Evolutionary conservation across 345 rosid genomes (phyloP), one percentile per base, ranked within the genome.

Genomic region (Durio zibethinus): DNA sequence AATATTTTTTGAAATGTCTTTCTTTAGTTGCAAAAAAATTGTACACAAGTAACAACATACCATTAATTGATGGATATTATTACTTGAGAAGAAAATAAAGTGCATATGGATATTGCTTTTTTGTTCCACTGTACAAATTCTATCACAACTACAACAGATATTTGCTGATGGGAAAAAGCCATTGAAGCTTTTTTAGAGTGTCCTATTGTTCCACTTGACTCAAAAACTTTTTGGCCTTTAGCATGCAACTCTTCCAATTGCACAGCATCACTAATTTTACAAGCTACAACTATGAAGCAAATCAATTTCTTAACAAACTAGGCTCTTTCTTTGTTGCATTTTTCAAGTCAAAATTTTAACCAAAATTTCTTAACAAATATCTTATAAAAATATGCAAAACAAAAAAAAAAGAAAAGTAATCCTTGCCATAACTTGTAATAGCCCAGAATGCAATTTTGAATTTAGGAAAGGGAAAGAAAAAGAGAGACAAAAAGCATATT

Each of bases 61-160:
- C 68, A 69, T 56, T 5, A 59, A 76, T 42, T 40, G 12, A 56
- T 21, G 54, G 75, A 48, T 78, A 31, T 77, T 21, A 69, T 88
- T 84, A 96, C 99, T 82, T 90, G 97, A 83, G 98, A 91, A 67
- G 98, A 94, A 77, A 96, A 92, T 72, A 92, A 80, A 65, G 90
- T 83, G 92, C 97, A 92, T 93, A 98, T 90, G 79, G 98, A 83
- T 81, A 92, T 88, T 74, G 99, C 93, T 88, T 96, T 98, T 85
- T 96, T 98, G 81, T 94, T 96, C 99, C 99, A 96, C 45, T 94
- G 92, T 75, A 90, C 97, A 87, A 96, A 92, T 85, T 94, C 99
- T 29, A 97, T 94, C 82, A 92, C 98, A 83, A 91, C 97, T n/a
- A 98, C 91, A 72, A 96, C 98, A 82, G 99, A 91, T 86, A 96